Conservation (phyloP, 2,329 filamentous ascomycete species). For the Allantophomopsis lycopodina region DNA sequence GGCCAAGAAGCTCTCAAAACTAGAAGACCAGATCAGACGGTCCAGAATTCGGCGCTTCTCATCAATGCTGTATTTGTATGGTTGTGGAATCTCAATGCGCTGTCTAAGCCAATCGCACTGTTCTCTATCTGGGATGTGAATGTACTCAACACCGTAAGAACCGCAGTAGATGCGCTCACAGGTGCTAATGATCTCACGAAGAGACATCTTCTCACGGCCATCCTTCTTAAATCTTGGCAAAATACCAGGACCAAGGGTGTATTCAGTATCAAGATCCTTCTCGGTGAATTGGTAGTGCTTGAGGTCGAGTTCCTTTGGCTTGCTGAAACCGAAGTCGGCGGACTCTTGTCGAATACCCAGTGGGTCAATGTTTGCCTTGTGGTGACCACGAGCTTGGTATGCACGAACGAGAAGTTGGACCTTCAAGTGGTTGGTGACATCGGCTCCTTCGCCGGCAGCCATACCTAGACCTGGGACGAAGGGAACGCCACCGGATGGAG, state of each 20-base stretch:
- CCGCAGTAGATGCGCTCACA: constrained; percentile 96
- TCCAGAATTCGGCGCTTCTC: constrained; percentile 97
- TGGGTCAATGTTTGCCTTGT: constrained; percentile 96
- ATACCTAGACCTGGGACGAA: constrained; percentile 57
- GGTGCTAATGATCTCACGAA: constrained; percentile 82
- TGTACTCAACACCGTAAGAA: constrained; percentile 96
- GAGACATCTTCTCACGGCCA: constrained; percentile 84
- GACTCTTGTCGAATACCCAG: constrained; percentile 83
- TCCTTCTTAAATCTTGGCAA: constrained; percentile 86
- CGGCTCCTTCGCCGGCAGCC: constrained; percentile 54
- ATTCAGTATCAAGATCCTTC: constrained; percentile 85
- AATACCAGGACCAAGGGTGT: constrained; percentile 85
- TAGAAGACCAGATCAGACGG: constrained; percentile 95
- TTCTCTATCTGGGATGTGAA: constrained; percentile 93
- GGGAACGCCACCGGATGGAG: constrained; percentile 62
- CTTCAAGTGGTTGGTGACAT: constrained; percentile 93
- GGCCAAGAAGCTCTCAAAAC: constrained; percentile 88
- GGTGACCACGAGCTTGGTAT: constrained; percentile 94
- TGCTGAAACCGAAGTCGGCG: constrained; percentile 71
- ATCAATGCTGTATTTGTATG: constrained; percentile 95
- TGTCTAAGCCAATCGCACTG: constrained; percentile 98
- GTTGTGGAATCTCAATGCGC: constrained; percentile 82
- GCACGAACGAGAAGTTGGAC: constrained; percentile 94
- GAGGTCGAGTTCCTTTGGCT: constrained; percentile 84
- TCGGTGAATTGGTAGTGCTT: constrained; percentile 94